A percentile compares a stretch with the other conserved stretches of the same genome.
phyloP scores from a whole-genome alignment of 495 filamentous ascomycete genomes.

The Hyphodiscus hymeniophilus region DNA sequence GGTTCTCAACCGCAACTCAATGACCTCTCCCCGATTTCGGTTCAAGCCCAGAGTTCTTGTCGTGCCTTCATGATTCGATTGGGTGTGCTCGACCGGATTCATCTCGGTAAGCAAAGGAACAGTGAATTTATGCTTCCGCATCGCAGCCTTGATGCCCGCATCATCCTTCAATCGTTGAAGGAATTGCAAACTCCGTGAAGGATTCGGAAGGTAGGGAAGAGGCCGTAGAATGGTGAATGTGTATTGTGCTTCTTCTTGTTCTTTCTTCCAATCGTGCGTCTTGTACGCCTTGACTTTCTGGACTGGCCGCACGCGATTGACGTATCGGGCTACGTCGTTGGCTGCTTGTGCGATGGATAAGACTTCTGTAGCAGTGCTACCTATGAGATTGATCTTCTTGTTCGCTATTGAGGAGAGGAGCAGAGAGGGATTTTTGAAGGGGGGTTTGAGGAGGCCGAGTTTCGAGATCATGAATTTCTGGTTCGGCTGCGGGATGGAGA shows the following conservation, averaged over 20 bases:
- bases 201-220: constrained; percentile 69
- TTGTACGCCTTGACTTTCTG: constrained; percentile 26
- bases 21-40: constrained; percentile 78
- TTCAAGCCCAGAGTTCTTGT: constrained; percentile 82
- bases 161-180: constrained; percentile 72
- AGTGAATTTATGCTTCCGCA: constrained; percentile 75
- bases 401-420: constrained; percentile 40
- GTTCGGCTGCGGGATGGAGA: constrained; percentile 58
- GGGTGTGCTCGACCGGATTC: constrained; percentile 77
- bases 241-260: constrained; percentile 54
- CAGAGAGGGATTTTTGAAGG: constrained; percentile 47
- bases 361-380: constrained; percentile 46
- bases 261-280: constrained; percentile 32
- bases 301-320: constrained; percentile 29
- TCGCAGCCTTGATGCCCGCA: constrained; percentile 73
- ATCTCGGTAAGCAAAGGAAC: constrained; percentile 92
- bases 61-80: constrained; percentile 50
- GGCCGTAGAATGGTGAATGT: constrained; percentile 75
- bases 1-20: constrained; percentile 82
- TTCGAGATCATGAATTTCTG: constrained; percentile 71
- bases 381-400: constrained; percentile 57
- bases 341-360: constrained; percentile 32
- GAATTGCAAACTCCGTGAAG: constrained; percentile 57
- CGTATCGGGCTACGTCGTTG: constrained; percentile 29
- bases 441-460: constrained; percentile 56